Conservation (phyloP, 164 flowering plant species). For the Magnolia kwangsiensis region DNA sequence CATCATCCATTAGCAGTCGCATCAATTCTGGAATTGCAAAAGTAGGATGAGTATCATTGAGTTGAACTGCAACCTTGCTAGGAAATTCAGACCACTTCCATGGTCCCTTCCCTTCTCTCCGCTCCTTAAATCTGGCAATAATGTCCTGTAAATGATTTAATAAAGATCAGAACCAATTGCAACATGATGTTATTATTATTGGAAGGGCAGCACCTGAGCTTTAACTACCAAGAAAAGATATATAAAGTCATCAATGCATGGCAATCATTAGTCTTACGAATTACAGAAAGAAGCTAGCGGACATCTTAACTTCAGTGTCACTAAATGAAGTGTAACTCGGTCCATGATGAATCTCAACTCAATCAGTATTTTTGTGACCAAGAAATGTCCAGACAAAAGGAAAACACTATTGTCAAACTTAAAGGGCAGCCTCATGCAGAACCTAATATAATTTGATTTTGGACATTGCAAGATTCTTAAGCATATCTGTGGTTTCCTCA, state of each 20-base stretch:
- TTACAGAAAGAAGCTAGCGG: neutral
- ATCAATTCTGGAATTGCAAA: conserved; percentile 96
- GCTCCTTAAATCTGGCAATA: conserved; percentile 84
- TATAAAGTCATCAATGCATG: neutral
- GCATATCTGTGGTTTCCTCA: neutral
- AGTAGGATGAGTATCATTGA: conserved; percentile 98
- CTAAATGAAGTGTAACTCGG: neutral
- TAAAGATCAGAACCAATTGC: conserved; percentile 2
- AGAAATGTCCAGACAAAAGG: neutral
- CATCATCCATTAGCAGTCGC: conserved; percentile 90
- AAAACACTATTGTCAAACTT: neutral
- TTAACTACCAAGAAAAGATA: neutral
- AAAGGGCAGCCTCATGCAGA: neutral
- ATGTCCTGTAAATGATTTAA: conserved; percentile 65
- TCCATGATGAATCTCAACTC: neutral
- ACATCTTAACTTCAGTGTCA: neutral
- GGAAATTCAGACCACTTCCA: conserved; percentile 86
- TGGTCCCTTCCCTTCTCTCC: conserved; percentile 45
- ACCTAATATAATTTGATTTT: neutral
- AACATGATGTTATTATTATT: neutral
- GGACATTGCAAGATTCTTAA: neutral
- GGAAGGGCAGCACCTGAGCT: neutral
- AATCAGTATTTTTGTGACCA: neutral
- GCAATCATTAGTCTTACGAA: neutral
- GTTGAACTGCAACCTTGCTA: conserved; percentile 85